Conservation (phyloP, 148 eudicot genomes). For the Drosera capensis region DNA sequence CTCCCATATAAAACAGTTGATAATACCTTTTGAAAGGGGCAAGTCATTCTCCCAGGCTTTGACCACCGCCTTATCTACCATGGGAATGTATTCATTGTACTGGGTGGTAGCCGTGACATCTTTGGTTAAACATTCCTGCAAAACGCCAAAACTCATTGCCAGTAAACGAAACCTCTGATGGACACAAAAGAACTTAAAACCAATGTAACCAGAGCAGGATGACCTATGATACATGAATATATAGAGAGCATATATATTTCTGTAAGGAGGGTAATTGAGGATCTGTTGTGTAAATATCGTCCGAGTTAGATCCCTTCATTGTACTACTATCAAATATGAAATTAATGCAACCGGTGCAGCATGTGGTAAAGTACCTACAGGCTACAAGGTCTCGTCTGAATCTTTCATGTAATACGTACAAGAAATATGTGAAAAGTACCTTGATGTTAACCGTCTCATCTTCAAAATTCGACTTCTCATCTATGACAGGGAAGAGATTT, state of each 20-base stretch:
- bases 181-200: too few relatives aligned
- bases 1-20: too few relatives aligned
- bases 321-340: too few relatives aligned
- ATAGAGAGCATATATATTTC: too few relatives aligned
- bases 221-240: too few relatives aligned
- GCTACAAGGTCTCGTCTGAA: background rate
- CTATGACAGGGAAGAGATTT: constrained; percentile 24
- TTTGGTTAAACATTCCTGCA: constrained; percentile 16
- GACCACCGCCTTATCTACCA: constrained; percentile 18
- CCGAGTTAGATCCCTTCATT: too few relatives aligned
- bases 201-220: too few relatives aligned
- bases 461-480: constrained; percentile 51
- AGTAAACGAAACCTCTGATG: too few relatives aligned
- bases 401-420: background rate
- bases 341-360: too few relatives aligned
- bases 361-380: too few relatives aligned
- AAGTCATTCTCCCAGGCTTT: constrained; percentile 12
- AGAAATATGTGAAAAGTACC: constrained; percentile 10
- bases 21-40: constrained; percentile 19
- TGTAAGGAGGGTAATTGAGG: too few relatives aligned
- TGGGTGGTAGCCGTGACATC: constrained; percentile 10
- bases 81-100: constrained; percentile 10
- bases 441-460: constrained; percentile 22
- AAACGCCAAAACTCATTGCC: background rate
- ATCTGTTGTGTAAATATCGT: too few relatives aligned